Conservation (phyloP, 257 asterid species). For the Rubia yunnanensis region DNA sequence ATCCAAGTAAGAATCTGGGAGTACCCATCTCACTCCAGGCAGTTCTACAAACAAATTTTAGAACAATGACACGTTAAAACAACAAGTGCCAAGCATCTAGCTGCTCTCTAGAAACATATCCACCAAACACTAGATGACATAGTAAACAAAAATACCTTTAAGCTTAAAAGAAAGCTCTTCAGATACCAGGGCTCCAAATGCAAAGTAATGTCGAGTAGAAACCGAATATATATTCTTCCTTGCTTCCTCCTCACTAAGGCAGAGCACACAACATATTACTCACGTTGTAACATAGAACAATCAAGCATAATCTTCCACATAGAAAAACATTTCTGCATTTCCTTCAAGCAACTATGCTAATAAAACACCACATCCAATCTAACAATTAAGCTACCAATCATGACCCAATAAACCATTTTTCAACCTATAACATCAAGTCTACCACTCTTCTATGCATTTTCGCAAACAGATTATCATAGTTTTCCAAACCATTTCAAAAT, state of each 20-base stretch:
- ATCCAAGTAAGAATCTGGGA: constrained; percentile 94
- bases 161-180: constrained; percentile 83
- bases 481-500: too few species aligned
- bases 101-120: background rate
- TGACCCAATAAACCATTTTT: too few species aligned
- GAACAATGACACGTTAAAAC: background rate
- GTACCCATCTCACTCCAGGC: constrained; percentile 84
- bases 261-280: background rate
- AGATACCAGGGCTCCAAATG: constrained; percentile 93
- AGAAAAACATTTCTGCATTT: too few species aligned
- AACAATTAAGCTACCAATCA: too few species aligned
- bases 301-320: background rate
- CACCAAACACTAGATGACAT: background rate
- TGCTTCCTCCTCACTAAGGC: constrained; percentile 78
- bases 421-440: too few species aligned
- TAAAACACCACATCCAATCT: too few species aligned
- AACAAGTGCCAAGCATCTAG: background rate
- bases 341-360: too few species aligned
- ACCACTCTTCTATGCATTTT: too few species aligned
- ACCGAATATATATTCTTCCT: constrained; percentile 87
- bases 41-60: constrained; percentile 40
- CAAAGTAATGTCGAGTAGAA: constrained; percentile 77
- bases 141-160: constrained; percentile 34
- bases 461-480: too few species aligned
- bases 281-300: background rate